phyloP scores from a whole-genome alignment of 176 grass and related monocot genomes.

The Paspalum vaginatum region DNA sequence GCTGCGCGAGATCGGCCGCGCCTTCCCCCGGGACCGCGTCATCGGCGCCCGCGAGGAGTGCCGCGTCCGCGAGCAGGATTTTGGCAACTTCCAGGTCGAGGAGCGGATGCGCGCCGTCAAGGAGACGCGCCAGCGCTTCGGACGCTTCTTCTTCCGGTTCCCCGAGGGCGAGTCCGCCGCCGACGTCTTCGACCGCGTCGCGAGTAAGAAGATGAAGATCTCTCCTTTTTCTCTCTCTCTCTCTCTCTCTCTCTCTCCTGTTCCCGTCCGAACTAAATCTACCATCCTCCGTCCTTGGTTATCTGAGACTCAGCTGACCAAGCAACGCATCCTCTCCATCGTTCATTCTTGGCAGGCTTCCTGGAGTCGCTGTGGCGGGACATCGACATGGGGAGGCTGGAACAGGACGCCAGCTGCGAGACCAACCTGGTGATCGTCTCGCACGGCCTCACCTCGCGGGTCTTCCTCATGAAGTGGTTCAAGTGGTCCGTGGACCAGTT shows the following conservation, averaged over 20 bases:
- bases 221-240: no score
- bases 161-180: conserved; percentile 97
- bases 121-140: conserved; percentile 76
- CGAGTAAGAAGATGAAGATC: conserved; percentile 51
- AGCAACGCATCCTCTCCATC: not conserved
- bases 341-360: conserved; percentile 53
- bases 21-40: conserved; percentile 75
- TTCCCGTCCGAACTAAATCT: not conserved
- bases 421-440: conserved; percentile 90
- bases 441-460: conserved; percentile 81
- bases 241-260: no score
- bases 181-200: conserved; percentile 95
- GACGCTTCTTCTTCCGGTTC: conserved; percentile 97
- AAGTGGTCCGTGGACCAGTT: conserved; percentile 98
- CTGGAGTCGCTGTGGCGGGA: conserved; percentile 94
- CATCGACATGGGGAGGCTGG: conserved; percentile 84
- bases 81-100: conserved; percentile 97
- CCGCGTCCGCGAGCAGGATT: conserved; percentile 96
- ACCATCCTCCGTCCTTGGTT: not conserved
- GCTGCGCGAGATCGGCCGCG: conserved; percentile 72
- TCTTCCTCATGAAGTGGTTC: conserved; percentile 99
- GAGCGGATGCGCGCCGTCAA: conserved; percentile 90
- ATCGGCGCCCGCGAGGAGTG: conserved; percentile 94
- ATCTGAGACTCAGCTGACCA: no score
- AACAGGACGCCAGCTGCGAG: conserved; percentile 58